phyloP scores from a whole-genome alignment of 441 rosid genomes.

The Pelargonium myrrhifolium region DNA sequence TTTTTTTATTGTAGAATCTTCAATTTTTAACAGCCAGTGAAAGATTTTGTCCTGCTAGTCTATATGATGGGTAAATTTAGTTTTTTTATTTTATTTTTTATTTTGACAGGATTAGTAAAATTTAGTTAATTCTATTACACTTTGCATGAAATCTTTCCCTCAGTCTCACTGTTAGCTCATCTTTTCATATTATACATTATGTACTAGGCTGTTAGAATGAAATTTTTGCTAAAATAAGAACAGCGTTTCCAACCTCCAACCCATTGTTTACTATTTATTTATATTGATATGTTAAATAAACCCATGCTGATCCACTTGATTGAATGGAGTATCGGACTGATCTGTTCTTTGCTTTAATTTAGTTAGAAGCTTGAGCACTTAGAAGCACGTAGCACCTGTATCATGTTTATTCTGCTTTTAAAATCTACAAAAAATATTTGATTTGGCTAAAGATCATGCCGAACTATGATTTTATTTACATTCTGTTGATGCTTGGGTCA shows the following conservation, averaged over 20 bases:
- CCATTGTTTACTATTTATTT: not conserved
- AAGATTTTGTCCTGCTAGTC: not conserved
- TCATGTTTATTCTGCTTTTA: not conserved
- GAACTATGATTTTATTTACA: not conserved
- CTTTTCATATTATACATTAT: not conserved
- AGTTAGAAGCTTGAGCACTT: not conserved
- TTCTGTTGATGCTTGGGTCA: constrained; percentile 27
- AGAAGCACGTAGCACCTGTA: not conserved
- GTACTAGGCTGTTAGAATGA: not conserved
- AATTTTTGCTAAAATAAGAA: not conserved
- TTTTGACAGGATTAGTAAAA: no score
- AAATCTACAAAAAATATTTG: no score
- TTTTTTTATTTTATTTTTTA: no score
- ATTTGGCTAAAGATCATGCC: not conserved
- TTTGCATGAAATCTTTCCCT: not conserved
- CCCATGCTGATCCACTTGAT: not conserved
- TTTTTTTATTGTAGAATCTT: no score
- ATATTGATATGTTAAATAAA: not conserved
- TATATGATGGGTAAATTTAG: no score
- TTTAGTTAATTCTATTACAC: not conserved
- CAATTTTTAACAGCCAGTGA: not conserved
- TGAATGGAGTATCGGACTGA: not conserved
- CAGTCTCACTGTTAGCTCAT: not conserved
- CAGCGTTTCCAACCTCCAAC: not conserved
- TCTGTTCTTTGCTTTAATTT: not conserved